Evolutionary conservation across 371 early-diverging fungal species (phyloP).

Genomic region (Chytridium lagenaria): DNA sequence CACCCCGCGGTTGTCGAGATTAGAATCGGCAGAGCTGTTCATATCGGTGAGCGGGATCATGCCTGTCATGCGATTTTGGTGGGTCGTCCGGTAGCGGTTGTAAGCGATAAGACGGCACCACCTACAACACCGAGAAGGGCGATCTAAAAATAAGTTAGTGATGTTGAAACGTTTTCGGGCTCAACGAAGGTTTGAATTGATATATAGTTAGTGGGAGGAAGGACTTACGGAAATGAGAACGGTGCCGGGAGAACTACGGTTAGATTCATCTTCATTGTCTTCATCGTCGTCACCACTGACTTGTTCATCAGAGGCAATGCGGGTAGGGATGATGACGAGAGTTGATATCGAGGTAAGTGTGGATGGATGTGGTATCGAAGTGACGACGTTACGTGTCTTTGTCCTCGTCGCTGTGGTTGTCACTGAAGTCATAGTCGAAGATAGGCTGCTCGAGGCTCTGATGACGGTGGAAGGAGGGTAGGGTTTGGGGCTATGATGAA

Average conservation of each 20-base stretch:
- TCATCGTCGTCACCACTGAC: neutral
- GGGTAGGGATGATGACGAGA: neutral
- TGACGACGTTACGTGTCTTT: too few relatives aligned
- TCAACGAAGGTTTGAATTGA: neutral
- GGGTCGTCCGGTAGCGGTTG: neutral
- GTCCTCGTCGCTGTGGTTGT: too few relatives aligned
- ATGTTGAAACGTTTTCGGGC: too few relatives aligned
- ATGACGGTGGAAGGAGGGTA: neutral
- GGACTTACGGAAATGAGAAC: neutral
- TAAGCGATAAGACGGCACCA: neutral
- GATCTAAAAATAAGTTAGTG: neutral
- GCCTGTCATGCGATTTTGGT: neutral
- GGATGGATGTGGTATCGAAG: neutral
- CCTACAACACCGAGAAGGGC: slow-evolving; percentile 3
- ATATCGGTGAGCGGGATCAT: slow-evolving; percentile 7
- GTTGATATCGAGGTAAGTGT: neutral
- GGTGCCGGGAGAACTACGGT: neutral
- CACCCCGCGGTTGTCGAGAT: neutral
- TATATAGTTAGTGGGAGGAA: neutral
- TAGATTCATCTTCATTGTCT: neutral
- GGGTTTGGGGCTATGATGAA: neutral
- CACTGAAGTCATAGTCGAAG: neutral
- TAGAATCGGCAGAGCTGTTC: neutral
- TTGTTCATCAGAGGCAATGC: slow-evolving; percentile 1
- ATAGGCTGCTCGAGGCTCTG: neutral